Conservation (phyloP, 2,329 filamentous ascomycete genomes). For the Stenocarpella maydis region DNA sequence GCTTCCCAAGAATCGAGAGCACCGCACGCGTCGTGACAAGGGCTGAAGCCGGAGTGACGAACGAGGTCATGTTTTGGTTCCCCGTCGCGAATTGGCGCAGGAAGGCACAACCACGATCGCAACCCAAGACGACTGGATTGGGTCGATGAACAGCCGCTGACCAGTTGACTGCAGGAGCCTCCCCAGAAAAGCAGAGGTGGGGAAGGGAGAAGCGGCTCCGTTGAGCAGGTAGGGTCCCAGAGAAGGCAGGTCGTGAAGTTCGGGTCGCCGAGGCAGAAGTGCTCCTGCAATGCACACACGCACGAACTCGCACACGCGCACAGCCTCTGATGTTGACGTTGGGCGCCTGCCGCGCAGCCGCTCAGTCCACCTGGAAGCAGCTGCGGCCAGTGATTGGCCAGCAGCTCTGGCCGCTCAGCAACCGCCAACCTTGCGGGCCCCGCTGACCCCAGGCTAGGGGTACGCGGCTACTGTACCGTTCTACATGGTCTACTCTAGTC, state of each 20-base stretch:
- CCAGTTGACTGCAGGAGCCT: not conserved
- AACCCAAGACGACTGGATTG: not conserved
- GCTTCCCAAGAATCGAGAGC: not conserved
- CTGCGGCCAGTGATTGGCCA: conserved; percentile 10
- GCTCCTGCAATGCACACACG: conserved; percentile 3
- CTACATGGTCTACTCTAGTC: no score
- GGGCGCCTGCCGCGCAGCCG: conserved; percentile 16
- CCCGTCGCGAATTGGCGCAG: not conserved
- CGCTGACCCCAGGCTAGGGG: not conserved
- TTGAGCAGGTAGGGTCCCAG: conserved; percentile 18
- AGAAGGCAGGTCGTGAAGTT: conserved; percentile 14
- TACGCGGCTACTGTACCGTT: not conserved
- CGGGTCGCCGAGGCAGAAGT: not conserved
- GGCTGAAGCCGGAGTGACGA: conserved; percentile 6
- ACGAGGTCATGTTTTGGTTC: conserved; percentile 19
- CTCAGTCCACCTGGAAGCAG: conserved; percentile 3
- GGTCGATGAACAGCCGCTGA: not conserved
- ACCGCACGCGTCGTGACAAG: conserved; percentile 12
- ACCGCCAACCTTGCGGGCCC: not conserved
- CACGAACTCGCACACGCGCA: no score
- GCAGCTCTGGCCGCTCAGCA: conserved; percentile 14
- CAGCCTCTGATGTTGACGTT: conserved; percentile 20
- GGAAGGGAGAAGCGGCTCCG: conserved; percentile 8
- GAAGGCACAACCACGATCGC: not conserved
- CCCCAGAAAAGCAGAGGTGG: not conserved